Evolutionary conservation across 1,284 basidiomycete genomes (phyloP).

Genomic region (Ustilago nuda): DNA sequence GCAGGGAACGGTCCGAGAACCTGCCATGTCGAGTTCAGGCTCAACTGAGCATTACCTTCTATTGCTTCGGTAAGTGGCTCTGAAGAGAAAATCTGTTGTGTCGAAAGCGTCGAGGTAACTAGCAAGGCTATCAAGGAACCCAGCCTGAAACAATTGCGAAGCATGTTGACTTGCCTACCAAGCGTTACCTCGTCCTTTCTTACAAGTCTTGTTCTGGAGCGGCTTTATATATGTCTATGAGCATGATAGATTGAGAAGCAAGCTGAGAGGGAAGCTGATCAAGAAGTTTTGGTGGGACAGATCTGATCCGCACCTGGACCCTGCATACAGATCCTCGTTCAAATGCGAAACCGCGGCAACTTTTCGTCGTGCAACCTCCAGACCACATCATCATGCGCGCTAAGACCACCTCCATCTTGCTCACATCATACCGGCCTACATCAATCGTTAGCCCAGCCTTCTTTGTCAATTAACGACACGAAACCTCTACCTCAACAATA

Average conservation of each 20-base stretch:
- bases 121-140: constrained; percentile 14
- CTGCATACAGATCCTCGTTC: constrained; percentile 14
- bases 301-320: constrained; percentile 10
- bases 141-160: constrained; percentile 49
- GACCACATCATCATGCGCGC: constrained; percentile 14
- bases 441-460: neutral
- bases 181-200: neutral
- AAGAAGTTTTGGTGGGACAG: neutral
- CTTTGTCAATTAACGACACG: neutral
- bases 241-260: constrained; percentile 4
- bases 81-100: constrained; percentile 22
- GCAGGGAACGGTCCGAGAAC: constrained; percentile 37
- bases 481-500: neutral
- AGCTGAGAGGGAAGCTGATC: neutral
- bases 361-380: constrained; percentile 18
- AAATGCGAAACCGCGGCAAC: neutral
- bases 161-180: neutral
- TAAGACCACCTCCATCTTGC: neutral
- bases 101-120: constrained; percentile 18
- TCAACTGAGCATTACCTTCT: neutral
- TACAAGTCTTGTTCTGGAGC: neutral
- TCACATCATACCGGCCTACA: neutral
- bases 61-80: neutral
- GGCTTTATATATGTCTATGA: neutral
- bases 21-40: constrained; percentile 22